A percentile compares a stretch with the other conserved stretches of the same genome.
phyloP scores from a whole-genome alignment of 495 filamentous ascomycete genomes.

The Annulohypoxylon moriforme region DNA sequence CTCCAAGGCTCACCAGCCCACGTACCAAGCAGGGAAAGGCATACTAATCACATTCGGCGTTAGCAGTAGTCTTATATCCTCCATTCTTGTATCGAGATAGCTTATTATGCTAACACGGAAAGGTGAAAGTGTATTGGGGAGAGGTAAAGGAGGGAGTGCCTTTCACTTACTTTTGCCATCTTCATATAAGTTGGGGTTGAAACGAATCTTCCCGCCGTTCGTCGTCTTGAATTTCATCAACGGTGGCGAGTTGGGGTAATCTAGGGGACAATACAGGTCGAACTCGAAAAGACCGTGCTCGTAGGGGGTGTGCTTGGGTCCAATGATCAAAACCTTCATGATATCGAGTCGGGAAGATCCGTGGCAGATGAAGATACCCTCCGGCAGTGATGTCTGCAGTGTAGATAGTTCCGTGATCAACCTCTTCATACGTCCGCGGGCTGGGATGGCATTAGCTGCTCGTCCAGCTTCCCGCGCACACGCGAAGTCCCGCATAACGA shows the following conservation, averaged over 20 bases:
- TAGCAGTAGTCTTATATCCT: conserved; percentile 34
- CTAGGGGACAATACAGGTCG: conserved; percentile 59
- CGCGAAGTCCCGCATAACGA: conserved; percentile 43
- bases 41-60: conserved; percentile 51
- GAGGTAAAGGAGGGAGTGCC: not conserved
- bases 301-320: conserved; percentile 68
- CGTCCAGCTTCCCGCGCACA: conserved; percentile 19
- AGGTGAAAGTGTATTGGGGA: not conserved
- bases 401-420: conserved; percentile 64
- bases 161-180: conserved; percentile 62
- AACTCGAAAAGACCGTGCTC: conserved; percentile 72
- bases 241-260: conserved; percentile 65
- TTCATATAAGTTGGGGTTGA: conserved; percentile 72
- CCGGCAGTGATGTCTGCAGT: conserved; percentile 63
- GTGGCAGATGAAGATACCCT: conserved; percentile 69
- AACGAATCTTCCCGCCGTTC: conserved; percentile 54
- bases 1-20: conserved; percentile 68
- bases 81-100: not conserved
- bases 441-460: not conserved
- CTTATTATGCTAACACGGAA: not conserved
- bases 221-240: conserved; percentile 63
- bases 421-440: conserved; percentile 58
- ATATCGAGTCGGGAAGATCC: conserved; percentile 64
- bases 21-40: conserved; percentile 69
- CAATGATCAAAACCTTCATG: conserved; percentile 69